These are phyloP conservation scores for Mucor racemosus DNA, from an alignment of 371 early-diverging fungal genomes.

Conservation along the genomic window DNA sequence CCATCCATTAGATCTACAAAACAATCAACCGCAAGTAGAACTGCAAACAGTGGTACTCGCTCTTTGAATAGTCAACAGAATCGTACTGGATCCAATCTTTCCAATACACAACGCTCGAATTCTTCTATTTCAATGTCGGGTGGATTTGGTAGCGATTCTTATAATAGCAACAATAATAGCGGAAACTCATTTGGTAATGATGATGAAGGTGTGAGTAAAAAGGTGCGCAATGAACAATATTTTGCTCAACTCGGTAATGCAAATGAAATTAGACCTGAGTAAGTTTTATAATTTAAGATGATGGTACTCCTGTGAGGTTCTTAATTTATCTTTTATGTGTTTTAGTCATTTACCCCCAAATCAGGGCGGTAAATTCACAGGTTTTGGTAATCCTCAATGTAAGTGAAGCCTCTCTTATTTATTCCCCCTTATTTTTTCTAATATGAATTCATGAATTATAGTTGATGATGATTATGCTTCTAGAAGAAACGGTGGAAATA, in stretches of 20 bases:
- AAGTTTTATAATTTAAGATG: conserved; percentile 2
- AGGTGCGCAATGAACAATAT: conserved; percentile 31
- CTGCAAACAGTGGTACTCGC: conserved; percentile 7
- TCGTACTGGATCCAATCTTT: conserved; percentile 12
- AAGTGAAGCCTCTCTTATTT: conserved; percentile 21
- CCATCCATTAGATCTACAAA: conserved; percentile 30
- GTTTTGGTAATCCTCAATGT: conserved; percentile 82
- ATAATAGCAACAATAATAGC: conserved; percentile 8
- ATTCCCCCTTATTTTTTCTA: not conserved
- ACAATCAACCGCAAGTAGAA: conserved; percentile 3
- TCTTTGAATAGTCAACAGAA: conserved; percentile 15
- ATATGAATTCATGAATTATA: not conserved
- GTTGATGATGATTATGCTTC: conserved; percentile 18
- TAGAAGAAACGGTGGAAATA: not conserved
- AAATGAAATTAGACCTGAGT: conserved; percentile 34
- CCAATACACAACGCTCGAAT: conserved; percentile 36
- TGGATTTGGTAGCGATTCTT: conserved; percentile 21
- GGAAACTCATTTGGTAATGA: not conserved
- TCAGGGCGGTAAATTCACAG: conserved; percentile 92
- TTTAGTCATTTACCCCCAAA: conserved; percentile 79
- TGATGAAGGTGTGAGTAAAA: conserved; percentile 6
- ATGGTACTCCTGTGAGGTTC: not conserved
- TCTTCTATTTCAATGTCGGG: conserved; percentile 26
- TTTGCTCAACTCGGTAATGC: conserved; percentile 31
- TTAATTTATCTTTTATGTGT: not conserved